These are phyloP conservation scores for Centaurea solstitialis DNA, from an alignment of 129 eudicot species.

Conservation along the genomic window DNA sequence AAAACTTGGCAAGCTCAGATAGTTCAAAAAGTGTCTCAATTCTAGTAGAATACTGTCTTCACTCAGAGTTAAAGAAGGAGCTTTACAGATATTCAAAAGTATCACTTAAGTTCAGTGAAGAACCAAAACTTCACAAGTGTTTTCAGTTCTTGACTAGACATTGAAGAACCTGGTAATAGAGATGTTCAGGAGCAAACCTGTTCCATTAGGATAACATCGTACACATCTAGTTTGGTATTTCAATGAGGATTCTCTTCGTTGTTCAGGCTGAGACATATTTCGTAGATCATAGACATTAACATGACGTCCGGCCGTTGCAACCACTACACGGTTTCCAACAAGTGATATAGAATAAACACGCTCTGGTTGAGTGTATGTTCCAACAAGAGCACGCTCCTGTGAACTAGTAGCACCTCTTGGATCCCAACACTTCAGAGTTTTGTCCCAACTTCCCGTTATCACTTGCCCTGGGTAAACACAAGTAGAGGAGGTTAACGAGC, in stretches of 20 bases:
- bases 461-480: conserved; percentile 63
- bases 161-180: not conserved
- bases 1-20: not conserved
- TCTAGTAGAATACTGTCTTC: not conserved
- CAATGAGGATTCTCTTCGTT: conserved; percentile 81
- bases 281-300: conserved; percentile 89
- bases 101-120: not conserved
- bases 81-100: not conserved
- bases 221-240: conserved; percentile 94
- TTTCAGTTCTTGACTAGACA: not conserved
- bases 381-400: conserved; percentile 83
- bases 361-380: conserved; percentile 84
- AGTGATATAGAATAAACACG: conserved; percentile 88
- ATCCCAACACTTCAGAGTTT: conserved; percentile 90
- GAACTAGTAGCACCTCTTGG: conserved; percentile 91
- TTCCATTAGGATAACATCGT: conserved; percentile 88
- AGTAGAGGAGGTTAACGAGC: not conserved
- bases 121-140: not conserved
- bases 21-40: not conserved
- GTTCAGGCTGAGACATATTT: conserved; percentile 94
- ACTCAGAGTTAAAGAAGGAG: not conserved
- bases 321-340: conserved; percentile 80
- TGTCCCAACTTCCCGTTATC: conserved; percentile 93
- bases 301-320: conserved; percentile 94
- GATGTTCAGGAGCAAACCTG: conserved; percentile 46